A percentile compares a stretch with the other conserved stretches of the same genome.
phyloP scores from a whole-genome alignment of 2,329 filamentous ascomycete genomes.

The Aspergillus brasiliensis region DNA sequence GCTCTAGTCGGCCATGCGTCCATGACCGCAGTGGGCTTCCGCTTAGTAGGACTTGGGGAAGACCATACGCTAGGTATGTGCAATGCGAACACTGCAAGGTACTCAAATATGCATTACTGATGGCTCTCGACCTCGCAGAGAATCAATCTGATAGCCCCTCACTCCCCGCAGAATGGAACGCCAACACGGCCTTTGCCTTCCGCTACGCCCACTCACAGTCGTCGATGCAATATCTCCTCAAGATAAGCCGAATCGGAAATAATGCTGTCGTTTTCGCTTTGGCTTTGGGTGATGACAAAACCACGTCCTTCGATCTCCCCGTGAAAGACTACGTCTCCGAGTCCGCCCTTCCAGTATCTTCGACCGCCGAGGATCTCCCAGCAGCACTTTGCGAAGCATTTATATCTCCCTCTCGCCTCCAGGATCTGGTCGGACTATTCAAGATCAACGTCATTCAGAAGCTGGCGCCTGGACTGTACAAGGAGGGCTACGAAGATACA shows the following conservation, averaged over 20 bases:
- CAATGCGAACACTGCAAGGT: background rate
- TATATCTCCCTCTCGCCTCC: slow-evolving; percentile 70
- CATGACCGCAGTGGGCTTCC: slow-evolving; percentile 78
- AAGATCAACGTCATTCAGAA: slow-evolving; percentile 82
- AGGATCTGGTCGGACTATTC: slow-evolving; percentile 70
- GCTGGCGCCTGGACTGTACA: slow-evolving; percentile 73
- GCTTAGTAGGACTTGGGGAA: slow-evolving; percentile 80
- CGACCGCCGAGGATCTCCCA: slow-evolving; percentile 31
- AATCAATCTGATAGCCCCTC: slow-evolving; percentile 37
- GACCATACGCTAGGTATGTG: slow-evolving; percentile 69
- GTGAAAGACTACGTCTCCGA: slow-evolving; percentile 74
- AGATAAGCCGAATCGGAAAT: slow-evolving; percentile 76
- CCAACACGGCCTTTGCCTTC: slow-evolving; percentile 72
- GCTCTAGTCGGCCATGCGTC: slow-evolving; percentile 82
- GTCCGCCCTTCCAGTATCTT: slow-evolving; percentile 57
- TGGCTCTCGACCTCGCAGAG: slow-evolving; percentile 22
- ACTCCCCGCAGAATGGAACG: slow-evolving; percentile 80
- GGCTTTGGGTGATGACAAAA: slow-evolving; percentile 77
- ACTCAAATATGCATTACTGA: background rate
- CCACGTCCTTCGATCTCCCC: slow-evolving; percentile 73
- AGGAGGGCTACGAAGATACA: slow-evolving; percentile 73
- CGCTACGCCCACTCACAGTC: slow-evolving; percentile 86
- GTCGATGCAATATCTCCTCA: slow-evolving; percentile 79
- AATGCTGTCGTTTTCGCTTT: slow-evolving; percentile 84
- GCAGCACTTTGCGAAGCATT: slow-evolving; percentile 62